Percentiles rank a stretch among this genome's conserved stretches.
Conservation (phyloP, 345 rosid species). For the Raphanus sativus region DNA sequence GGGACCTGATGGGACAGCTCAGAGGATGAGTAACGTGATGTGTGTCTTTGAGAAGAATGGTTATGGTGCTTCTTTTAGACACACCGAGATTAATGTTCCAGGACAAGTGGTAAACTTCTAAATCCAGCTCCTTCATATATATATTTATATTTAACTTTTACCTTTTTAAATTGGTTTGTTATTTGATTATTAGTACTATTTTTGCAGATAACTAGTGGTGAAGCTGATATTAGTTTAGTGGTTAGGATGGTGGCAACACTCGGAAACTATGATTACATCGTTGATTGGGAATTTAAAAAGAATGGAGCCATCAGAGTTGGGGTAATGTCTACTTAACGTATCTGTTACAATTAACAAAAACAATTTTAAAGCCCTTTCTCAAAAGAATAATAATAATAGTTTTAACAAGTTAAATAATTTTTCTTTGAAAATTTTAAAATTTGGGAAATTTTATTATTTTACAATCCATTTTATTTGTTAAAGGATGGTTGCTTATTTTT, state of each 20-base stretch:
- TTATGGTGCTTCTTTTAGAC: constrained; percentile 65
- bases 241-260: constrained; percentile 75
- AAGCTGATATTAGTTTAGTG: constrained; percentile 62
- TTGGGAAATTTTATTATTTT: neutral
- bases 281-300: constrained; percentile 80
- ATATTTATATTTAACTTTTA: neutral
- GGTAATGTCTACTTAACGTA: constrained; percentile 37
- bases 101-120: constrained; percentile 57
- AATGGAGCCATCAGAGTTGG: constrained; percentile 66
- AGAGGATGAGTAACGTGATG: constrained; percentile 46
- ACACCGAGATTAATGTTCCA: constrained; percentile 68
- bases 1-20: constrained; percentile 60
- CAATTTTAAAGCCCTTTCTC: neutral
- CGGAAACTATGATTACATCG: constrained; percentile 77
- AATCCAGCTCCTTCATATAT: neutral
- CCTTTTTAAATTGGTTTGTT: neutral
- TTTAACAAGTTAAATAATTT: no score
- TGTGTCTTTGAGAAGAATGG: constrained; percentile 68
- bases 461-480: neutral
- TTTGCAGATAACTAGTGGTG: constrained; percentile 62
- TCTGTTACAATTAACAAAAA: neutral
- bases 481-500: neutral
- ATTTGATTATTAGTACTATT: neutral
- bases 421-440: no score
- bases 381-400: no score